Conservation (phyloP, 2,329 filamentous ascomycete genomes). For the Byssothecium circinans region DNA sequence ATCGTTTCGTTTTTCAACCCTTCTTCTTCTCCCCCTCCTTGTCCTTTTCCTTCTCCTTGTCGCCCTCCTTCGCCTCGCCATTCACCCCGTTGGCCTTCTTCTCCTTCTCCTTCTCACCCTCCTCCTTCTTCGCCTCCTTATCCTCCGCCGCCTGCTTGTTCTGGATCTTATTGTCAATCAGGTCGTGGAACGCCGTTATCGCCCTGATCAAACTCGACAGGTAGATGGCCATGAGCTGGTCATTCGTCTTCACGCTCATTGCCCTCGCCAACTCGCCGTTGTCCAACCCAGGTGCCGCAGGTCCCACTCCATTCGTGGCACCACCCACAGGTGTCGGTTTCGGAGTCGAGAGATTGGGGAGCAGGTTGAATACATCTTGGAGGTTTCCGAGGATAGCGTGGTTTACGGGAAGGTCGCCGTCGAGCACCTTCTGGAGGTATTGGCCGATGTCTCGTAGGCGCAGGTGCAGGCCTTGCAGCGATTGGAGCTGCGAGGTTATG, state of each 20-base stretch:
- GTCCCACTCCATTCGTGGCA: slow-evolving; percentile 52
- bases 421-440: slow-evolving; percentile 94
- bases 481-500: slow-evolving; percentile 97
- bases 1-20: no score
- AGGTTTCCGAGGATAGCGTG: slow-evolving; percentile 96
- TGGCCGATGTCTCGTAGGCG: slow-evolving; percentile 92
- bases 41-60: slow-evolving; percentile 59
- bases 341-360: slow-evolving; percentile 91
- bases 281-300: slow-evolving; percentile 52
- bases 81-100: slow-evolving; percentile 59
- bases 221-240: slow-evolving; percentile 98
- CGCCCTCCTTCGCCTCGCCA: slow-evolving; percentile 57
- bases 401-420: slow-evolving; percentile 90
- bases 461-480: slow-evolving; percentile 91
- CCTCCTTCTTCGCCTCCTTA: slow-evolving; percentile 72
- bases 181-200: slow-evolving; percentile 97
- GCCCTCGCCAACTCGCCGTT: slow-evolving; percentile 89
- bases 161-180: slow-evolving; percentile 99
- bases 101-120: slow-evolving; percentile 59
- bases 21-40: slow-evolving; percentile 65
- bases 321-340: slow-evolving; percentile 58
- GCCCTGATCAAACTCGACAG: slow-evolving; percentile 94
- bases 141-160: slow-evolving; percentile 97
- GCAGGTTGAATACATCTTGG: slow-evolving; percentile 98
- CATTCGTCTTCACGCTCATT: slow-evolving; percentile 99